Evolutionary conservation across 164 flowering plant genomes (phyloP).

Genomic region (Tinospora cordifolia): DNA sequence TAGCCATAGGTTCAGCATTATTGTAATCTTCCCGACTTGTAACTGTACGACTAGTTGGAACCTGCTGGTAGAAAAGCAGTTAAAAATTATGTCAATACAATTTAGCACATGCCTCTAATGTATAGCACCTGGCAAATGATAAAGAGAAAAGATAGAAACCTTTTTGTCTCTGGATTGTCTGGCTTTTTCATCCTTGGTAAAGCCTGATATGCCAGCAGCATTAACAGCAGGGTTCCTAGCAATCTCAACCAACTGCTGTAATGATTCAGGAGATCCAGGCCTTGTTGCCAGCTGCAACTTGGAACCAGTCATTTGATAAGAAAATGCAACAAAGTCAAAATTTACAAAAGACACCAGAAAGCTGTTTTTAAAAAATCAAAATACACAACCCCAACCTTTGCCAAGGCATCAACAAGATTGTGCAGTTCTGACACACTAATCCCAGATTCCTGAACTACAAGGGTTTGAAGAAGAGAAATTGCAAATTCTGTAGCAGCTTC

Average conservation of each 20-base stretch:
- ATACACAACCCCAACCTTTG: constrained; percentile 46
- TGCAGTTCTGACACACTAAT: constrained; percentile 70
- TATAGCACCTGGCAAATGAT: neutral
- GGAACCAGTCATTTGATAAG: neutral
- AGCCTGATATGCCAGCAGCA: constrained; percentile 27
- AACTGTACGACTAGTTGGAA: constrained; percentile 23
- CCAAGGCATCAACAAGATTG: constrained; percentile 83
- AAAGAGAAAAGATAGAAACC: constrained; percentile 30
- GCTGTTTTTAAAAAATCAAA: neutral
- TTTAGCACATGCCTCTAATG: neutral
- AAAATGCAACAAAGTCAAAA: neutral
- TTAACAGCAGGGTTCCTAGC: constrained; percentile 60
- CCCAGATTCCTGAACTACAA: constrained; percentile 57
- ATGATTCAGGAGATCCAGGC: constrained; percentile 85
- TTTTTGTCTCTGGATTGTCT: constrained; percentile 60
- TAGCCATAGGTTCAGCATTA: constrained; percentile 35
- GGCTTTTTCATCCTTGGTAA: constrained; percentile 55
- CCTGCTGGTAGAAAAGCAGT: constrained; percentile 27
- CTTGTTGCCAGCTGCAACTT: constrained; percentile 64
- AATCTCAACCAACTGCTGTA: constrained; percentile 76
- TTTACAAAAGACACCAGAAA: neutral
- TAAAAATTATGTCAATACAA: neutral
- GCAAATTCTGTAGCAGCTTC: constrained; percentile 90
- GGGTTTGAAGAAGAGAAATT: constrained; percentile 64
- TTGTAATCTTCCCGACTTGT: constrained; percentile 49